Evolutionary conservation across 129 eudicot genomes (phyloP).

Genomic region (Flaveria trinervia): DNA sequence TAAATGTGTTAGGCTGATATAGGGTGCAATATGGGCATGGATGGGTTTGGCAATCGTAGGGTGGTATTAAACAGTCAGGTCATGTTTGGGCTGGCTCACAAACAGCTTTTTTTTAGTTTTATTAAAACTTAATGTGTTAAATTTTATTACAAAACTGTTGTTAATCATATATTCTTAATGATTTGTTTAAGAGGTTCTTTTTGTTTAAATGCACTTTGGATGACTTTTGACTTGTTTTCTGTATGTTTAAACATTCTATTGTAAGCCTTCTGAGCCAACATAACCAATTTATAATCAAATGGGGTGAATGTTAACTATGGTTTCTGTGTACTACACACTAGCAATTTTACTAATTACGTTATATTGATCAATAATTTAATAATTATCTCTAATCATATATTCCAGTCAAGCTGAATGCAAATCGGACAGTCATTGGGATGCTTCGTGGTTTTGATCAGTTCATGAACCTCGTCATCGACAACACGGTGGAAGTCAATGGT

Average conservation of each 20-base stretch:
- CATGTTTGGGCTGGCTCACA: neutral
- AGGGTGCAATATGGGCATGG: too few relatives aligned
- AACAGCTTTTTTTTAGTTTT: neutral
- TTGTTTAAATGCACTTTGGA: neutral
- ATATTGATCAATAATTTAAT: neutral
- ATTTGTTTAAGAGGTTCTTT: neutral
- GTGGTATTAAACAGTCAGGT: neutral
- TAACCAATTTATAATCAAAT: neutral
- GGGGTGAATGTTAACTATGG: neutral
- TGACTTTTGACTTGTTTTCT: neutral
- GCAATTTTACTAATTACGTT: neutral
- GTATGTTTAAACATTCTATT: neutral
- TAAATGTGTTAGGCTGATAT: too few relatives aligned
- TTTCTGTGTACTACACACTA: neutral
- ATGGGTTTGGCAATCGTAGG: too few relatives aligned
- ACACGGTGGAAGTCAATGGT: slow-evolving; percentile 62
- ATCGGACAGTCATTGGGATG: slow-evolving; percentile 49
- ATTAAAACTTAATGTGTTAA: neutral
- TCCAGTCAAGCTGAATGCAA: slow-evolving; percentile 60
- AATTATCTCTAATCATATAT: slow-evolving; percentile 8
- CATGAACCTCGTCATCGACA: slow-evolving; percentile 59
- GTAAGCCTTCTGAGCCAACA: neutral
- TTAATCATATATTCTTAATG: neutral
- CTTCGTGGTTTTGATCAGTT: slow-evolving; percentile 65
- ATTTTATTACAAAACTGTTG: neutral